Conservation (phyloP, 257 asterid genomes). For the Solanum gracilifrons region DNA sequence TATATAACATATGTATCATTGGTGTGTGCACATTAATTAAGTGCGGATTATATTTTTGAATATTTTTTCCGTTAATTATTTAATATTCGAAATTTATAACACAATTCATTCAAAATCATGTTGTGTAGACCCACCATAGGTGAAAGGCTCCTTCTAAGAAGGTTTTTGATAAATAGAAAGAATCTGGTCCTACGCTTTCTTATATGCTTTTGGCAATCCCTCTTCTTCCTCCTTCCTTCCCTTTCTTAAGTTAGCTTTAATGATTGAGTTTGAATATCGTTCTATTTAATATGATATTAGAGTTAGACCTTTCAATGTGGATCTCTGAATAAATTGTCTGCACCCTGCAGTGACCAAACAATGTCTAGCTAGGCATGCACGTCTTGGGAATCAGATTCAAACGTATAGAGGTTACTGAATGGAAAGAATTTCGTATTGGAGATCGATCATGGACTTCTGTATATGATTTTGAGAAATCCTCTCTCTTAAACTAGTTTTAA, state of each 20-base stretch:
- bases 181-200: not conserved
- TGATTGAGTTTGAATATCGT: not conserved
- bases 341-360: too few species aligned
- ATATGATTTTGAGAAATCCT: too few species aligned
- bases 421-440: too few species aligned
- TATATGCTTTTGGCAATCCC: not conserved
- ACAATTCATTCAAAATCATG: not conserved
- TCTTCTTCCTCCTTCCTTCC: too few species aligned
- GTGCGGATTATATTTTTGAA: not conserved
- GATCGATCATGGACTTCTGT: not conserved
- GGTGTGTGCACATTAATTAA: not conserved
- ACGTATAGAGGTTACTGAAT: too few species aligned
- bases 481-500: too few species aligned
- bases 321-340: too few species aligned
- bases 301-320: not conserved
- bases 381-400: not conserved
- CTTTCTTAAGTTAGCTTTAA: not conserved
- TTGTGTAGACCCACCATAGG: fast-evolving
- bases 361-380: not conserved
- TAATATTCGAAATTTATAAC: not conserved
- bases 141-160: not conserved
- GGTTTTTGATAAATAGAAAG: not conserved
- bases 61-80: fast-evolving
- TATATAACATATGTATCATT: not conserved
- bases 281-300: too few species aligned